Evolutionary conservation across 768 basidiomycete genomes (phyloP), one percentile per base, ranked within the genome.

Genomic region (Asterophora parasitica): DNA sequence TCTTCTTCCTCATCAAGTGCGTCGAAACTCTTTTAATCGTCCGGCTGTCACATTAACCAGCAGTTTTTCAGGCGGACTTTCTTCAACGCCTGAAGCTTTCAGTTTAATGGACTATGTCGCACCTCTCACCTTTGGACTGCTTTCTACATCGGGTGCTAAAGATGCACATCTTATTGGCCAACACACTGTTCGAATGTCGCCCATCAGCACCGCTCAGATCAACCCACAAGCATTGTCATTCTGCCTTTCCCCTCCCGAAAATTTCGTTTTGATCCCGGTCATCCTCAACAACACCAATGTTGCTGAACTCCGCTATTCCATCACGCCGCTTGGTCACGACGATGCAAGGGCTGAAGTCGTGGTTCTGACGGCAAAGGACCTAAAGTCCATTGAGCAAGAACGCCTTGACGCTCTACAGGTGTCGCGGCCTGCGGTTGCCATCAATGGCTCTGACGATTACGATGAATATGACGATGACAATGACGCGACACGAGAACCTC

Each of bases 201-300:
- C 93, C 8, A 92, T 91, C 57, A 91, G 92, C 62, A 96, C 93
- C 2, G 94, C 93, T 4, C 83, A 85, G 16, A 72, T 98, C 36
- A 94, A 95, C 57, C 91, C 90, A 9, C 73, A 84, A 49, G 73
- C 68, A 11, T 73, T 80, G 43, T 81, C 81, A 3, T 93, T 84
- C 62, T 95, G 92, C 58, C 72, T 94, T 15, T 71, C 85, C 1
- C 61, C 72, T 15, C 67, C 72, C 8, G 65, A 68, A 6, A 71
- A 74, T 44, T 69, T 71, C 36, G 78, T 88, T 26, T 76, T 91
- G 44, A 69, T 96, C 39, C 94, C 94, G 1, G 67, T 96, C 28
- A 74, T 94, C 37, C 77, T 96, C 63, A 96, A 97, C 70, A 94
- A 95, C 65, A 92, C 94, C 7, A 75, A 74, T n/a, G 77, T 90